phyloP scores from a whole-genome alignment of 805 yeast genomes.

The Yamadazyma sp. region DNA sequence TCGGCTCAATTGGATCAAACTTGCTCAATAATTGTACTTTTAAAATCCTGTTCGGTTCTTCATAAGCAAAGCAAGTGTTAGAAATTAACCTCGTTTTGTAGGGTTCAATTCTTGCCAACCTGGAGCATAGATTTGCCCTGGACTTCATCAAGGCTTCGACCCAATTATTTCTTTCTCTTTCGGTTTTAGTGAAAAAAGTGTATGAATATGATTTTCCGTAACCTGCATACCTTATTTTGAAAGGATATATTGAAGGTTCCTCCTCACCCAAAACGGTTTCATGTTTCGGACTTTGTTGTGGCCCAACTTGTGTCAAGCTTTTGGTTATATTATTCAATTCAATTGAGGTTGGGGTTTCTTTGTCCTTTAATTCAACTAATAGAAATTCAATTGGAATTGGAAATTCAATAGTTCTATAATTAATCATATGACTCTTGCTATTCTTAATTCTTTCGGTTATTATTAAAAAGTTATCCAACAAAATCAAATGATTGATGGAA shows the following conservation, averaged over 20 bases:
- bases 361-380: conserved; percentile 47
- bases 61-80: conserved; percentile 63
- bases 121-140: conserved; percentile 23
- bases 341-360: conserved; percentile 17
- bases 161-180: conserved; percentile 60
- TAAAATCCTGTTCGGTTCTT: conserved; percentile 45
- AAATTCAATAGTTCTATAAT: conserved; percentile 45
- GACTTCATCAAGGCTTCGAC: conserved; percentile 23
- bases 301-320: conserved; percentile 15
- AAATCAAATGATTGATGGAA: conserved; percentile 46
- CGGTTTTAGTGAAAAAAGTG: conserved; percentile 47
- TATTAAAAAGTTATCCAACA: conserved; percentile 69
- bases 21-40: conserved; percentile 53
- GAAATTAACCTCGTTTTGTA: conserved; percentile 52
- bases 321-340: conserved; percentile 17
- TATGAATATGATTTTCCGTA: conserved; percentile 52
- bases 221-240: conserved; percentile 56
- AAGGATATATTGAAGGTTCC: conserved; percentile 35
- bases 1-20: conserved; percentile 47
- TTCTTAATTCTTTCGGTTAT: conserved; percentile 56
- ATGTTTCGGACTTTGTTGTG: conserved; percentile 10
- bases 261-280: conserved; percentile 18
- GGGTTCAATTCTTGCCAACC: conserved; percentile 44
- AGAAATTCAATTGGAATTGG: conserved; percentile 63
- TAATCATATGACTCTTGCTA: conserved; percentile 26